phyloP scores from a whole-genome alignment of 768 basidiomycete species.

The Tricholoma hemisulphureum region DNA sequence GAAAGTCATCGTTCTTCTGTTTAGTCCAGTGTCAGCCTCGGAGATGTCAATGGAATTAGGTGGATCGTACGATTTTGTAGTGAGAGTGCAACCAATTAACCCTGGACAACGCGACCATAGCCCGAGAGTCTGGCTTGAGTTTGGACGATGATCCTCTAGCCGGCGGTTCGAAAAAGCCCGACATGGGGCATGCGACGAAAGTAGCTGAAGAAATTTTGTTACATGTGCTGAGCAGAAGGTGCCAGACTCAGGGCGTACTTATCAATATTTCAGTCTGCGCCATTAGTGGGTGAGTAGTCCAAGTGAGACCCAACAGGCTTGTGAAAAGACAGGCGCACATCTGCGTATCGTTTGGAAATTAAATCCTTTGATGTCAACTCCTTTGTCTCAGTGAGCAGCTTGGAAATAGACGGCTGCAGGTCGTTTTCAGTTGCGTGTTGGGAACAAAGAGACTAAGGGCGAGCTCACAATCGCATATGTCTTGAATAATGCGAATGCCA shows the following conservation, averaged over 20 bases:
- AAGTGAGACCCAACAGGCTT: neutral
- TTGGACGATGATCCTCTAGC: slow-evolving; percentile 3
- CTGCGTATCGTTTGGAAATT: slow-evolving; percentile 44
- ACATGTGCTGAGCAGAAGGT: neutral
- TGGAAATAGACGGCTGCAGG: slow-evolving; percentile 44
- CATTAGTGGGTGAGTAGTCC: neutral
- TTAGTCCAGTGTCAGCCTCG: too few species aligned
- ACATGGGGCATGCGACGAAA: slow-evolving; percentile 34
- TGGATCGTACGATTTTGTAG: slow-evolving; percentile 34
- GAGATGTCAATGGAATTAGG: neutral
- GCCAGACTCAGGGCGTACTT: slow-evolving; percentile 22
- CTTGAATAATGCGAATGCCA: slow-evolving; percentile 53
- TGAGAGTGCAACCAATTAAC: slow-evolving; percentile 42
- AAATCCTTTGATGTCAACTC: slow-evolving; percentile 35
- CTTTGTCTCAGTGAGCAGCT: slow-evolving; percentile 40
- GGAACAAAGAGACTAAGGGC: neutral
- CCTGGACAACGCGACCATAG: slow-evolving; percentile 39
- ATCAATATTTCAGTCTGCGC: slow-evolving; percentile 49
- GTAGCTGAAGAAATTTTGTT: slow-evolving; percentile 26
- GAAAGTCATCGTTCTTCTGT: slow-evolving; percentile 39
- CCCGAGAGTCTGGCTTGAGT: slow-evolving; percentile 35
- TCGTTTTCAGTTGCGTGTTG: neutral
- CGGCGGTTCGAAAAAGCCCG: slow-evolving; percentile 22
- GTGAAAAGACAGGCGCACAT: slow-evolving; percentile 33
- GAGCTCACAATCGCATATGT: slow-evolving; percentile 47